Percentiles rank a stretch among this genome's conserved stretches.
These are phyloP conservation scores for Cyberlindnera subsufficiens DNA, from an alignment of 805 yeast species.

Conservation along the genomic window DNA sequence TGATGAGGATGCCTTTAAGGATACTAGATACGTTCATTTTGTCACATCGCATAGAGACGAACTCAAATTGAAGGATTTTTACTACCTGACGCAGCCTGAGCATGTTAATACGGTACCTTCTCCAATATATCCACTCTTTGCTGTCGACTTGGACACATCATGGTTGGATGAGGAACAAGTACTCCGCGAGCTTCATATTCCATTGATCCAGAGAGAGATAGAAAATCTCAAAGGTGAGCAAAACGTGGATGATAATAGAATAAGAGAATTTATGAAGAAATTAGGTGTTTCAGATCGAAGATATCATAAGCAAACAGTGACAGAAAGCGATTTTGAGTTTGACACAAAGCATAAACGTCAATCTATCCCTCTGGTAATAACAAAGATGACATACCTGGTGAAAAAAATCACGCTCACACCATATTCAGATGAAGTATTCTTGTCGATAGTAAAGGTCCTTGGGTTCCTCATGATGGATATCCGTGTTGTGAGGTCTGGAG, in stretches of 20 bases:
- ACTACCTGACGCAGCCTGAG: not conserved
- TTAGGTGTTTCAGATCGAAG: conserved; percentile 1
- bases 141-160: not conserved
- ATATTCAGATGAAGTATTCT: not conserved
- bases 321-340: not conserved
- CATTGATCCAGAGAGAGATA: not conserved
- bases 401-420: not conserved
- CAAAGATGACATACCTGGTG: conserved; percentile 5
- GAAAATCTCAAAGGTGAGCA: not conserved
- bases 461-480: conserved; percentile 11
- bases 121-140: not conserved
- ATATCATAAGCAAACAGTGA: not conserved
- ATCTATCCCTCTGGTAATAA: not conserved
- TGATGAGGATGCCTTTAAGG: conserved; percentile 2
- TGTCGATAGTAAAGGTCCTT: not conserved
- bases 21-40: conserved; percentile 4
- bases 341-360: conserved; percentile 1
- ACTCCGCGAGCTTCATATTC: not conserved
- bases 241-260: not conserved
- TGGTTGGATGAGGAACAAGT: not conserved
- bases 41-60: conserved; percentile 1
- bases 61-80: conserved; percentile 7
- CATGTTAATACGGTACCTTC: not conserved
- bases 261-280: not conserved
- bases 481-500: conserved; percentile 1